Conservation (phyloP, 768 basidiomycete genomes). For the Holtermanniella nyarrowii region DNA sequence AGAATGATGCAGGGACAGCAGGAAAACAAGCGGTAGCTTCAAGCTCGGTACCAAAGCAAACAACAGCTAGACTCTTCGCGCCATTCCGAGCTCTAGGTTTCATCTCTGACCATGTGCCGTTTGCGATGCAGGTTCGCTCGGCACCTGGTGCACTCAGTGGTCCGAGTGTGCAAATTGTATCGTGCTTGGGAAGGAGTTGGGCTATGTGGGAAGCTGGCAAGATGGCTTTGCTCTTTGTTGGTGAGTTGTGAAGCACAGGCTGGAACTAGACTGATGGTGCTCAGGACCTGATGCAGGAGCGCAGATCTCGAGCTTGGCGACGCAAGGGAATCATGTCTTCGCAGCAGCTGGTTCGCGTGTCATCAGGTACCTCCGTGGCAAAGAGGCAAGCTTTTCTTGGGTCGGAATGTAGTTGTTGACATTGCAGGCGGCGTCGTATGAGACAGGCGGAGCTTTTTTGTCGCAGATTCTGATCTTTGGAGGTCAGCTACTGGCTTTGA, state of each 20-base stretch:
- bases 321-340: constrained; percentile 83
- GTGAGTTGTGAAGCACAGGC: constrained; percentile 47
- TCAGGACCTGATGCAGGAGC: constrained; percentile 72
- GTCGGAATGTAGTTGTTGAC: background rate
- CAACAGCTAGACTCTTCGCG: constrained; percentile 53
- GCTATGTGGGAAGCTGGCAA: constrained; percentile 92
- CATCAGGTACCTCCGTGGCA: constrained; percentile 75
- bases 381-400: constrained; percentile 52
- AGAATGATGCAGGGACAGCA: background rate
- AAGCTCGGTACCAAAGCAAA: background rate
- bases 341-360: constrained; percentile 57
- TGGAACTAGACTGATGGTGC: background rate
- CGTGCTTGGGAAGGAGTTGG: constrained; percentile 82
- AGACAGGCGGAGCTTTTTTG: constrained; percentile 39
- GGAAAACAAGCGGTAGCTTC: background rate
- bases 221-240: constrained; percentile 85
- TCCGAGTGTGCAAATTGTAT: constrained; percentile 71
- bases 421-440: constrained; percentile 6
- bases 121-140: constrained; percentile 72
- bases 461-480: constrained; percentile 69
- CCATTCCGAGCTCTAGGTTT: constrained; percentile 94
- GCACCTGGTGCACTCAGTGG: constrained; percentile 75
- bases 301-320: constrained; percentile 61
- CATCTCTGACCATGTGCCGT: constrained; percentile 81
- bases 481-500: constrained; percentile 63